Evolutionary conservation across 2,329 filamentous ascomycete species (phyloP).

Genomic region (Byssoonygena ceratinophila): DNA sequence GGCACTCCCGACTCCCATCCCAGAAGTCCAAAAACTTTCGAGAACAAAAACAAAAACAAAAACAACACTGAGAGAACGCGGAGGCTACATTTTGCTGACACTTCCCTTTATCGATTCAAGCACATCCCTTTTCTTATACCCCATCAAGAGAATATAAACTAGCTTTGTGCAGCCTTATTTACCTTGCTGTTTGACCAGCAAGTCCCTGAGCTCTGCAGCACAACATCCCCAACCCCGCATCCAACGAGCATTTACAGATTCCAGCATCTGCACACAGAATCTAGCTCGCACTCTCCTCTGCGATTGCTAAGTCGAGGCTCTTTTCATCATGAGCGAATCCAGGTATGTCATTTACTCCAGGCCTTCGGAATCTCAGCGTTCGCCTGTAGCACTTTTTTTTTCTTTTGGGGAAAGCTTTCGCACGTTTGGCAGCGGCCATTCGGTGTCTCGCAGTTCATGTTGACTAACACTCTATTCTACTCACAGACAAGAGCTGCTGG

Average conservation of each 20-base stretch:
- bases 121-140: neutral
- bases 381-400: constrained; percentile 7
- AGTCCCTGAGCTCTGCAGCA: neutral
- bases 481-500: constrained; percentile 80
- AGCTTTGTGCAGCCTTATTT: too few relatives aligned
- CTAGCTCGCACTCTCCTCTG: neutral
- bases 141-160: neutral
- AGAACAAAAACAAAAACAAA: constrained; percentile 4
- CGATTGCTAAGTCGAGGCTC: constrained; percentile 13
- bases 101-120: neutral
- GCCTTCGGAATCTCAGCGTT: neutral
- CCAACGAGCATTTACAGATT: neutral
- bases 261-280: neutral
- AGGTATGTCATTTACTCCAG: constrained; percentile 36
- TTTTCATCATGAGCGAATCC: constrained; percentile 54
- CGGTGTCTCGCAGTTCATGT: neutral
- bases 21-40: constrained; percentile 9
- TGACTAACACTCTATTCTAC: neutral
- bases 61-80: neutral
- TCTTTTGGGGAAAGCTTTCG: constrained; percentile 16
- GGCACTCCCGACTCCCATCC: neutral
- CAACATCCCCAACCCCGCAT: neutral
- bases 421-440: neutral
- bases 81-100: neutral
- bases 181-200: too few relatives aligned